Conservation (phyloP, 345 rosid genomes). For the Sisymbrium altissimum region DNA sequence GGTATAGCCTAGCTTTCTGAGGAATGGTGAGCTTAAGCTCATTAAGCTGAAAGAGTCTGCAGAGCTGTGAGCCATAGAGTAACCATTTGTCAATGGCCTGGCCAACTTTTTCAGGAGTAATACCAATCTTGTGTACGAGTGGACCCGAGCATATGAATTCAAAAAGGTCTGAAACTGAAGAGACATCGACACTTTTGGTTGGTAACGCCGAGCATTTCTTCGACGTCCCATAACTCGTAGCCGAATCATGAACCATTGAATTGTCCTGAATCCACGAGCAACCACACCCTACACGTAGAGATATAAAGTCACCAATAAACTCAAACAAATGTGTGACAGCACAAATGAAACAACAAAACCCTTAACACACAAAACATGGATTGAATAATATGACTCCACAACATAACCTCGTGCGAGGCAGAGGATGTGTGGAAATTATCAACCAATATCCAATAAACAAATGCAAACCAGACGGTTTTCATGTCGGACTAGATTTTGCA, state of each 20-base stretch:
- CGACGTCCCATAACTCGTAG: background rate
- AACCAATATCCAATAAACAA: background rate
- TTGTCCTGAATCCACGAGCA: conserved; percentile 57
- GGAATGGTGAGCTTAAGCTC: conserved; percentile 64
- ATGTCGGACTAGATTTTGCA: background rate
- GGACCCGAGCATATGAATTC: conserved; percentile 88
- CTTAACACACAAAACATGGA: background rate
- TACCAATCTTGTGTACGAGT: conserved; percentile 56
- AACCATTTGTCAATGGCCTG: conserved; percentile 83
- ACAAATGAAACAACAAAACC: background rate
- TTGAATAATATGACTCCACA: background rate
- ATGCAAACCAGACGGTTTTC: background rate
- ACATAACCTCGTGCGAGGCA: no score
- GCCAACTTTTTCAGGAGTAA: conserved; percentile 56
- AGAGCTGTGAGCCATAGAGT: conserved; percentile 55
- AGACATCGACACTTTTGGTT: conserved; percentile 51
- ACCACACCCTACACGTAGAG: conserved; percentile 37
- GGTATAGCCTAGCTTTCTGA: conserved; percentile 78
- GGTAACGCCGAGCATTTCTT: conserved; percentile 41
- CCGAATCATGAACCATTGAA: conserved; percentile 32
- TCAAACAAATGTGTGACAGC: background rate
- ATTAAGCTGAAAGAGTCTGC: conserved; percentile 66
- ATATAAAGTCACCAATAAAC: no score
- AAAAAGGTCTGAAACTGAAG: conserved; percentile 74
- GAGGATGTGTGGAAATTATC: background rate